Evolutionary conservation across 23 red algal genomes (phyloP).

Genomic region (Gracilaria gracilis): DNA sequence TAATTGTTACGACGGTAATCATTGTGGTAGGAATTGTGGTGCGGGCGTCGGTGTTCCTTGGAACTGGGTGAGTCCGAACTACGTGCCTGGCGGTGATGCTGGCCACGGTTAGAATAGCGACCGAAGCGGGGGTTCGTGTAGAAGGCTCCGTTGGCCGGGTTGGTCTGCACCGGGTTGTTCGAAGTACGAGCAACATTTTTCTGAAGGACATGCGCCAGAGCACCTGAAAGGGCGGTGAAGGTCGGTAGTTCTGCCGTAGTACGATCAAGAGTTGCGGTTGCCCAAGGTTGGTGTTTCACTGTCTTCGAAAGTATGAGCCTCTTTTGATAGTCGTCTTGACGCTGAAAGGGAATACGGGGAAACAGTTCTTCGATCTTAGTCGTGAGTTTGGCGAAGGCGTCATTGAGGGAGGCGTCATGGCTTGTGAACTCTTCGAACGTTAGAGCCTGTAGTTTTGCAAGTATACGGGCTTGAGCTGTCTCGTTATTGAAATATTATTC

Average conservation of each 20-base stretch:
- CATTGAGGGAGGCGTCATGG: neutral
- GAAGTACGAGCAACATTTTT: neutral
- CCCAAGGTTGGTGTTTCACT: conserved; percentile 2
- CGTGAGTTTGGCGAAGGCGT: neutral
- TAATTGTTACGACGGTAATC: neutral
- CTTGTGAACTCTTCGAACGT: neutral
- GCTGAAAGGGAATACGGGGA: neutral
- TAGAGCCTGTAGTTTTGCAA: neutral
- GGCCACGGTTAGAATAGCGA: no score
- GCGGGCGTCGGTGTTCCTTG: neutral
- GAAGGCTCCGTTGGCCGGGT: neutral
- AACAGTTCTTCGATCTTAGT: neutral
- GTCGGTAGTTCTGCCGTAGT: conserved; percentile 23
- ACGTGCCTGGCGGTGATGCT: neutral
- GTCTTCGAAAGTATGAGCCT: neutral
- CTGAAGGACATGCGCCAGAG: conserved; percentile 6
- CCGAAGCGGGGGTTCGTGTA: conserved; percentile 27
- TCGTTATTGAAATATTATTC: neutral
- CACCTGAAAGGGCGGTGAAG: neutral
- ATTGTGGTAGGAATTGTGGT: neutral
- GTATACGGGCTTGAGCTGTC: neutral
- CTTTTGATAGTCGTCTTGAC: conserved; percentile 2
- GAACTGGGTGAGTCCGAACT: neutral
- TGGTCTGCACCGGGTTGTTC: no score
- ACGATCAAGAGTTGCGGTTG: conserved; percentile 2